These are phyloP conservation scores for Aleurites moluccanus DNA, from an alignment of 441 rosid species.

Conservation along the genomic window DNA sequence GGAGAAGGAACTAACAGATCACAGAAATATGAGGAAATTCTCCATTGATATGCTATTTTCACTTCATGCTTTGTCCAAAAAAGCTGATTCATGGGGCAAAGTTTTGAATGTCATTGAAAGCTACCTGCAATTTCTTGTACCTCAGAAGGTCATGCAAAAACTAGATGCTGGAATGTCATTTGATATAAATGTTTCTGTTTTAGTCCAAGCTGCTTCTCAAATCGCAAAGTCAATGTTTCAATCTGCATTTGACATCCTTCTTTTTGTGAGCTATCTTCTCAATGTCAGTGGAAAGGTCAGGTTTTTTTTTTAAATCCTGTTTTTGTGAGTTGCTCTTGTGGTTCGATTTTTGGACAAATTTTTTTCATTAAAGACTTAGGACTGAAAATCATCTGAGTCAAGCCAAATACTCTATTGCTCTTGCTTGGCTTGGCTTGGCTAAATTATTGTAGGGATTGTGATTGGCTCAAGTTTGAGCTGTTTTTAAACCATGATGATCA, in stretches of 20 bases:
- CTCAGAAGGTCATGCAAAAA: slow-evolving; percentile 58
- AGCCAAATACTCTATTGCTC: too few species aligned
- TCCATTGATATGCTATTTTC: slow-evolving; percentile 73
- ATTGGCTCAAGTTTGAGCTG: too few species aligned
- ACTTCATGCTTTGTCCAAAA: slow-evolving; percentile 58
- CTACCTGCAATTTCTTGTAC: slow-evolving; percentile 76
- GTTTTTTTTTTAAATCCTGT: slow-evolving; percentile 17
- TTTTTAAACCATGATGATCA: too few species aligned
- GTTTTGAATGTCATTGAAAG: slow-evolving; percentile 63
- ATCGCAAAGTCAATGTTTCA: slow-evolving; percentile 86
- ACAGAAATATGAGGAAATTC: slow-evolving; percentile 75
- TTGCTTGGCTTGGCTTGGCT: too few species aligned
- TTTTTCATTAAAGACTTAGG: not conserved
- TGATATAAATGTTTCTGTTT: slow-evolving; percentile 47
- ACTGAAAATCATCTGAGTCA: too few species aligned
- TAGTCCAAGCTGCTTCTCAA: slow-evolving; percentile 87
- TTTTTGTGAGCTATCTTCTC: slow-evolving; percentile 78
- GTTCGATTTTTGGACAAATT: not conserved
- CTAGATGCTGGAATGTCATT: slow-evolving; percentile 46
- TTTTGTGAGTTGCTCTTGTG: not conserved
- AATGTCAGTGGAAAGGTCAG: slow-evolving; percentile 82
- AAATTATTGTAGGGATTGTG: too few species aligned
- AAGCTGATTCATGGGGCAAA: slow-evolving; percentile 79
- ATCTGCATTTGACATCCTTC: slow-evolving; percentile 75
- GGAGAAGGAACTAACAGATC: slow-evolving; percentile 70